Evolutionary conservation across 805 yeast genomes (phyloP).

Genomic region (Kuraishia molischiana): DNA sequence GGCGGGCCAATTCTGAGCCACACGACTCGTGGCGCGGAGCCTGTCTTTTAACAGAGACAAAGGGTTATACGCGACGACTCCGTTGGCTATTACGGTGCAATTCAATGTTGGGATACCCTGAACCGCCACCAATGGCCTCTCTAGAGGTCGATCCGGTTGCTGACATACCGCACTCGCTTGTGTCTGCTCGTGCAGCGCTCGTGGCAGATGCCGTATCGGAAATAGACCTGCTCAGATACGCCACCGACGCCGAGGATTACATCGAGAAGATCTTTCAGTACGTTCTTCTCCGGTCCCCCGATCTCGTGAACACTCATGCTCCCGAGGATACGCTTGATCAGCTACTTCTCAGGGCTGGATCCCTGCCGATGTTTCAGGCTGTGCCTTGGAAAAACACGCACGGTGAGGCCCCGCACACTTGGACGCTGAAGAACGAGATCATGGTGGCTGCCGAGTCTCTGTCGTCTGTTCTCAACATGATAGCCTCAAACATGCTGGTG

Average conservation of each 20-base stretch:
- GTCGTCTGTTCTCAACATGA: not conserved
- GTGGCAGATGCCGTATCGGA: not conserved
- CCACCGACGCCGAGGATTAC: not conserved
- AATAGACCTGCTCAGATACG: not conserved
- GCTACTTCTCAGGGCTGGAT: not conserved
- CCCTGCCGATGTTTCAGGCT: not conserved
- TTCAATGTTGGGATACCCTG: not conserved
- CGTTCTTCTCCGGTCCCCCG: not conserved
- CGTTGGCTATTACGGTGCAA: too few species aligned
- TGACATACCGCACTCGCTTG: not conserved
- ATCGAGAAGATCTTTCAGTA: not conserved
- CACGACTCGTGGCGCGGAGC: too few species aligned
- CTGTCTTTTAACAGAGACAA: too few species aligned
- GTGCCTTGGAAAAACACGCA: slow-evolving; percentile 1
- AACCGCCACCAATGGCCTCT: not conserved
- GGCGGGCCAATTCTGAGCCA: too few species aligned
- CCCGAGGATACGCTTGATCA: not conserved
- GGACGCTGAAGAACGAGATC: slow-evolving; percentile 1
- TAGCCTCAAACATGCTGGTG: not conserved
- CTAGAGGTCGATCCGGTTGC: not conserved
- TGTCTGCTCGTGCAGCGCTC: not conserved
- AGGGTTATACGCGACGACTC: too few species aligned
- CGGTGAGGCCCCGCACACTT: not conserved
- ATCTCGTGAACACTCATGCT: not conserved
- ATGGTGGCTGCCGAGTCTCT: not conserved